Conservation (phyloP, 495 filamentous ascomycete species). For the Hypoxylon perforatum region DNA sequence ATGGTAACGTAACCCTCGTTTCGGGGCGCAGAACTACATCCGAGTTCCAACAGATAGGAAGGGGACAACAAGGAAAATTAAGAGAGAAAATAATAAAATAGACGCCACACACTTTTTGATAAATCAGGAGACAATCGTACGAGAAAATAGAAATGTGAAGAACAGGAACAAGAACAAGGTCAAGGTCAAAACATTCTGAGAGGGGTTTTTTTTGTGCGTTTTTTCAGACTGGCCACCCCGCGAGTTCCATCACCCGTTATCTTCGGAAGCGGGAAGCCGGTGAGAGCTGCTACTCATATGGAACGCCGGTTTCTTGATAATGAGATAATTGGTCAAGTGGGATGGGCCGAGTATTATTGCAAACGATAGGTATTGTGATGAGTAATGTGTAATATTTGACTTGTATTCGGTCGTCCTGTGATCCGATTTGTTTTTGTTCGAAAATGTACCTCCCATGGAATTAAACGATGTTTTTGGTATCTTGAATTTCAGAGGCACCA, state of each 20-base stretch:
- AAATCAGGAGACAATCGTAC: neutral
- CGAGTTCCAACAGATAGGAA: neutral
- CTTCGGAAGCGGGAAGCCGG: no score
- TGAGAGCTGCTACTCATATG: no score
- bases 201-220: no score
- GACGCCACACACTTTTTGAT: neutral
- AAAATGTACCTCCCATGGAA: conserved; percentile 20
- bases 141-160: neutral
- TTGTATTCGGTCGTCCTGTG: conserved; percentile 15
- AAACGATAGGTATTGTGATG: no score
- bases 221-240: no score
- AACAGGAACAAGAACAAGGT: neutral
- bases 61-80: neutral
- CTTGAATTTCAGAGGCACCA: conserved; percentile 42
- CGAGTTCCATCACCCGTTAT: no score
- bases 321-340: no score
- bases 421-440: neutral
- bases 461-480: conserved; percentile 42
- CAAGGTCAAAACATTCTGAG: neutral
- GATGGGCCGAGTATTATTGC: no score
- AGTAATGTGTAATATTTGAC: no score
- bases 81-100: no score
- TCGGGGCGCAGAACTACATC: neutral
- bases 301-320: no score
- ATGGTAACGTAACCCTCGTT: conserved; percentile 13